These are phyloP conservation scores for Sphaerulina musiva DNA, from an alignment of 2,329 filamentous ascomycete genomes.

Conservation along the genomic window DNA sequence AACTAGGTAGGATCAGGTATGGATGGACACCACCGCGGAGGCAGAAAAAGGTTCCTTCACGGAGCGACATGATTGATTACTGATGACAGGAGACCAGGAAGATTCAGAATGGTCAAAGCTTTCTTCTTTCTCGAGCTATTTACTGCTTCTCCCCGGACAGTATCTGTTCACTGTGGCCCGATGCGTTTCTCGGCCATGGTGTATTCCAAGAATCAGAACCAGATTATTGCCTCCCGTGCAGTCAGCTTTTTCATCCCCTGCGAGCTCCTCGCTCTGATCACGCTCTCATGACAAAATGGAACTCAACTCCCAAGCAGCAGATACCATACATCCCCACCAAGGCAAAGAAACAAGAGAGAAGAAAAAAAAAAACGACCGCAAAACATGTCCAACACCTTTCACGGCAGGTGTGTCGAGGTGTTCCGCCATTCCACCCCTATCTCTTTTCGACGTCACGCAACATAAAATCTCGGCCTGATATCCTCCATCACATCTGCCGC, in stretches of 20 bases:
- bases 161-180: slow-evolving; percentile 5
- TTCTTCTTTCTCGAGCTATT: slow-evolving; percentile 9
- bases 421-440: neutral
- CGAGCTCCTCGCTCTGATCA: slow-evolving; percentile 13
- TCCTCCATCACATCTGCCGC: slow-evolving; percentile 8
- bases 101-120: slow-evolving; percentile 15
- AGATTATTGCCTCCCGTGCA: neutral
- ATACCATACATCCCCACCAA: slow-evolving; percentile 7
- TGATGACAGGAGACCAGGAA: slow-evolving; percentile 1
- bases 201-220: slow-evolving; percentile 3
- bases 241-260: slow-evolving; percentile 7
- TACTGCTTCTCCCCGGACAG: slow-evolving; percentile 2
- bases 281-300: slow-evolving; percentile 12
- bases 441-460: slow-evolving; percentile 2
- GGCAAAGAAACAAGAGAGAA: neutral
- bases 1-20: neutral
- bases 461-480: slow-evolving; percentile 7
- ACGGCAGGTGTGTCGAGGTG: slow-evolving; percentile 9
- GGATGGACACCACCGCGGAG: neutral
- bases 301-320: slow-evolving; percentile 3
- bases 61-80: neutral
- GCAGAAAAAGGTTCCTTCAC: slow-evolving; percentile 1
- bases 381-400: slow-evolving; percentile 12
- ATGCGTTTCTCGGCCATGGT: slow-evolving; percentile 1
- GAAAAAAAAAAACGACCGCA: slow-evolving; percentile 6